These are phyloP conservation scores for Diaporthe sp. DNA, from an alignment of 2,329 filamentous ascomycete species.

Conservation along the genomic window DNA sequence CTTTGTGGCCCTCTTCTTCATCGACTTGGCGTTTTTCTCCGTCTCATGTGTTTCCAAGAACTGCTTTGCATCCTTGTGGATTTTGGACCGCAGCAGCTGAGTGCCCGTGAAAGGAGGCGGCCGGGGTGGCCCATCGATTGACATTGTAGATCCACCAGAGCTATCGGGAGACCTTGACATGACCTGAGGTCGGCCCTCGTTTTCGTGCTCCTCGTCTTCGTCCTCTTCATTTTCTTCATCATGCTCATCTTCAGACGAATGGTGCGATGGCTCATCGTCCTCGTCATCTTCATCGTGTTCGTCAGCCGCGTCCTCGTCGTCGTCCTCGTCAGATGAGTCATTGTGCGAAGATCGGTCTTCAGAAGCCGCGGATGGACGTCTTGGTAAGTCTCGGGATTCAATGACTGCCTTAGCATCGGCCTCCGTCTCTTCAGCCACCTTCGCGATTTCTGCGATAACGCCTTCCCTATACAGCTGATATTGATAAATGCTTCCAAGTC, in stretches of 20 bases:
- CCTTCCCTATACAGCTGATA: constrained; percentile 98
- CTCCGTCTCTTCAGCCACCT: constrained; percentile 71
- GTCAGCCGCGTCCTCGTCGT: constrained; percentile 63
- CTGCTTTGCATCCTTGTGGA: constrained; percentile 81
- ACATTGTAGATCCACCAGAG: constrained; percentile 76
- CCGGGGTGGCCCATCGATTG: constrained; percentile 67
- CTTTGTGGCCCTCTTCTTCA: constrained; percentile 82
- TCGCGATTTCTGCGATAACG: constrained; percentile 90
- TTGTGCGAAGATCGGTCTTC: constrained; percentile 41
- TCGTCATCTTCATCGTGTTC: constrained; percentile 63
- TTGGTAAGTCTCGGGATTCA: constrained; percentile 46
- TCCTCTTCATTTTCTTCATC: constrained; percentile 67
- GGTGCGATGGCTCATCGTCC: constrained; percentile 54
- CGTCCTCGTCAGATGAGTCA: constrained; percentile 57
- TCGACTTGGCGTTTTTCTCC: constrained; percentile 75
- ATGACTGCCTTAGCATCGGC: constrained; percentile 46
- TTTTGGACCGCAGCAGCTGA: constrained; percentile 76
- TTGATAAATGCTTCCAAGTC: constrained; percentile 88
- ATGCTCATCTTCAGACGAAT: constrained; percentile 53
- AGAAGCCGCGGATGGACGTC: constrained; percentile 47
- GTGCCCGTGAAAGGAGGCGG: constrained; percentile 58
- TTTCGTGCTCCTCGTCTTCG: constrained; percentile 64
- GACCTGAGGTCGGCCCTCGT: constrained; percentile 63
- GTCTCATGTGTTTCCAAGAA: constrained; percentile 89
- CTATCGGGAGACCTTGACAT: constrained; percentile 76